Evolutionary conservation across 768 basidiomycete species (phyloP).

Genomic region (Serendipita sp.): DNA sequence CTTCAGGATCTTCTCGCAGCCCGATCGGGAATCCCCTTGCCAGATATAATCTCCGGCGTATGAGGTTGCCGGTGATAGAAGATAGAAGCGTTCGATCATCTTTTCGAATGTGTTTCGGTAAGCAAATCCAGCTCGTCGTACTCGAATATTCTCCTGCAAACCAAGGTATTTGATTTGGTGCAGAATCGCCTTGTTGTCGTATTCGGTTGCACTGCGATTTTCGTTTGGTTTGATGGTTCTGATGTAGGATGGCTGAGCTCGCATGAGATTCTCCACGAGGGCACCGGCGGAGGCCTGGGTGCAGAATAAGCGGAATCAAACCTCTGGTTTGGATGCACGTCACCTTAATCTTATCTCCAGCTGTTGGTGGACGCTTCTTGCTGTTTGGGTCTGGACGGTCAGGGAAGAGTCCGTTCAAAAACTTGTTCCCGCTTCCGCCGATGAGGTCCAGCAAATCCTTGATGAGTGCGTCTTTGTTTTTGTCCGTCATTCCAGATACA

Average conservation of each 20-base stretch:
- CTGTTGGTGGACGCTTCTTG: conserved; percentile 96
- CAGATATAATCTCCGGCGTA: conserved; percentile 99
- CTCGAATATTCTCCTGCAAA: conserved; percentile 94
- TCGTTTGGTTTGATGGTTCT: conserved; percentile 99
- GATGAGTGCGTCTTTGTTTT: conserved; percentile 95
- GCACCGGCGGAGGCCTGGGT: conserved; percentile 76
- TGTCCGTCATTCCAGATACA: conserved; percentile 95
- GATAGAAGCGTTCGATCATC: conserved; percentile 96
- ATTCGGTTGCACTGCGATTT: conserved; percentile 83
- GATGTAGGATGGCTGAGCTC: conserved; percentile 92
- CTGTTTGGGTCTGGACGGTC: conserved; percentile 91
- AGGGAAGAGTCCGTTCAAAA: conserved; percentile 79
- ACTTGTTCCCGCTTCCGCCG: conserved; percentile 60
- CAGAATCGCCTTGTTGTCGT: conserved; percentile 84
- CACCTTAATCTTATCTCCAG: conserved; percentile 94
- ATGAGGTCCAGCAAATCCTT: conserved; percentile 90
- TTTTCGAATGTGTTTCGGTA: conserved; percentile 98
- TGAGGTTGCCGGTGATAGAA: conserved; percentile 85
- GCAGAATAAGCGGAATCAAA: not conserved
- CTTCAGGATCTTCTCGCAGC: conserved; percentile 80
- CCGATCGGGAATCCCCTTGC: conserved; percentile 78
- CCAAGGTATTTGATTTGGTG: conserved; percentile 99
- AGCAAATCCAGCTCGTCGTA: conserved; percentile 93
- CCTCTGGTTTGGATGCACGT: not conserved
- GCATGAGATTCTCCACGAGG: conserved; percentile 94